Conservation (phyloP, 139 green algal species). For the Yamagishiella unicocca region DNA sequence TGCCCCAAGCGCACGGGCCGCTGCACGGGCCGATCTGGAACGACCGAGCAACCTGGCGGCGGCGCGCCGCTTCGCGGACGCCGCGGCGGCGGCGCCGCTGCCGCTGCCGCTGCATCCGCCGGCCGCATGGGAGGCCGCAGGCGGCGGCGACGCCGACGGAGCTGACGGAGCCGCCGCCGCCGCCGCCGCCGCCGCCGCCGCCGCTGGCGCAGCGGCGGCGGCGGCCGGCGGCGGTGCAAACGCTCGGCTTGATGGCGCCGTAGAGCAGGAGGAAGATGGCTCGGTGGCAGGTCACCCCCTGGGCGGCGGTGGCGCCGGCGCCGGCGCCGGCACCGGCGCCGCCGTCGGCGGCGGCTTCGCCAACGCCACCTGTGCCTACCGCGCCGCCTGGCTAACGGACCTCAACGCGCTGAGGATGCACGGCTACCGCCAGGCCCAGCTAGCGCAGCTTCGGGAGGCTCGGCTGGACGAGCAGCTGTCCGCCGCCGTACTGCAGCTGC, state of each 20-base stretch:
- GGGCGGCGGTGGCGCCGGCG: not conserved
- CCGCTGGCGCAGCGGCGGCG: not conserved
- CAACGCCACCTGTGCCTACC: not conserved
- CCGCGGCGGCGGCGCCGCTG: not conserved
- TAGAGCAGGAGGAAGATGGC: not conserved
- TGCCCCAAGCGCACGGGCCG: not conserved
- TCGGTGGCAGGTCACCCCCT: too few relatives aligned
- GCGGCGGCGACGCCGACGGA: not conserved
- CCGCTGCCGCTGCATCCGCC: not conserved
- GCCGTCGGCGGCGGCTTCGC: too few relatives aligned
- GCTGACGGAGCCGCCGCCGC: not conserved
- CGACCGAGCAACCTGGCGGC: not conserved
- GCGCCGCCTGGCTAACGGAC: constrained; percentile 3
- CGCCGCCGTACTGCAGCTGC: not conserved
- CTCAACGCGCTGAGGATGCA: not conserved
- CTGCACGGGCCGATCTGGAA: not conserved
- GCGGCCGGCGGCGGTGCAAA: not conserved
- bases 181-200: not conserved
- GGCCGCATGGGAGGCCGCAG: not conserved
- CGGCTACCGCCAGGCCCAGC: not conserved
- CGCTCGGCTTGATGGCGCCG: not conserved
- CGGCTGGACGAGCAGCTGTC: not conserved
- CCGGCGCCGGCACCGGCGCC: not conserved
- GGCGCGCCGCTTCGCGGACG: not conserved
- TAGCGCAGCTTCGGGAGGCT: not conserved